phyloP scores from a whole-genome alignment of 163 green algal species.

The Scenedesmus sp. region DNA sequence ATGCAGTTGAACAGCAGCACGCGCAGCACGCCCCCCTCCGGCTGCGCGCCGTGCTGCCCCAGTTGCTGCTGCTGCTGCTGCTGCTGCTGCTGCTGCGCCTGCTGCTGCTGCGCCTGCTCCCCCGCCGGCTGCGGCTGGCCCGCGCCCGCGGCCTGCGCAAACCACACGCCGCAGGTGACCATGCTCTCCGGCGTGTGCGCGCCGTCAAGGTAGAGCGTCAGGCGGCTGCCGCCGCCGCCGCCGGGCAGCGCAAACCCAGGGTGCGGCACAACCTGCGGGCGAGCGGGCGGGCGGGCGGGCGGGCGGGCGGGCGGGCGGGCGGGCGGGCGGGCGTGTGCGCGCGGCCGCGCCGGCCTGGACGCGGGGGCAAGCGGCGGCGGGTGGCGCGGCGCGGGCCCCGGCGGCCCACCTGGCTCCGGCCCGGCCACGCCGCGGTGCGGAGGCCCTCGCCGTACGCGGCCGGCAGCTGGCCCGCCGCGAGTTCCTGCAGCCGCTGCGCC shows the following conservation, averaged over 20 bases:
- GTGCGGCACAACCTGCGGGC: constrained; percentile 49
- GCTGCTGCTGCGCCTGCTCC: constrained; percentile 31
- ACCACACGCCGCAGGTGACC: constrained; percentile 90
- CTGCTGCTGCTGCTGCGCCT: constrained; percentile 18
- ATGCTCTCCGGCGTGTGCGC: constrained; percentile 98
- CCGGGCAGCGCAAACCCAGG: constrained; percentile 12
- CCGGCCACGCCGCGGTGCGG: constrained; percentile 76
- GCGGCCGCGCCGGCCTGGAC: no score
- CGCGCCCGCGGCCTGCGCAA: constrained; percentile 65
- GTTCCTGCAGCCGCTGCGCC: constrained; percentile 46
- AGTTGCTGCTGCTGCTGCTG: constrained; percentile 37
- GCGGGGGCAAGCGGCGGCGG: no score
- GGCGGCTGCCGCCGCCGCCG: constrained; percentile 43
- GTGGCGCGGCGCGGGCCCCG: no score
- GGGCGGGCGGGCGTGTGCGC: no score
- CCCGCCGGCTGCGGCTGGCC: no score
- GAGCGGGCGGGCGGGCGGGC: no score
- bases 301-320: no score
- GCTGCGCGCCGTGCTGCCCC: no score
- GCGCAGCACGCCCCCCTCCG: not conserved
- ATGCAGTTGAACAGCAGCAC: constrained; percentile 98
- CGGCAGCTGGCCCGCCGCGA: constrained; percentile 72
- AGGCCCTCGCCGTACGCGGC: constrained; percentile 76
- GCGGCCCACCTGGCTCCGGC: constrained; percentile 77
- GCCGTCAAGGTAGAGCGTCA: constrained; percentile 96